phyloP scores from a whole-genome alignment of 495 filamentous ascomycete species.

The Neurospora discreta region DNA sequence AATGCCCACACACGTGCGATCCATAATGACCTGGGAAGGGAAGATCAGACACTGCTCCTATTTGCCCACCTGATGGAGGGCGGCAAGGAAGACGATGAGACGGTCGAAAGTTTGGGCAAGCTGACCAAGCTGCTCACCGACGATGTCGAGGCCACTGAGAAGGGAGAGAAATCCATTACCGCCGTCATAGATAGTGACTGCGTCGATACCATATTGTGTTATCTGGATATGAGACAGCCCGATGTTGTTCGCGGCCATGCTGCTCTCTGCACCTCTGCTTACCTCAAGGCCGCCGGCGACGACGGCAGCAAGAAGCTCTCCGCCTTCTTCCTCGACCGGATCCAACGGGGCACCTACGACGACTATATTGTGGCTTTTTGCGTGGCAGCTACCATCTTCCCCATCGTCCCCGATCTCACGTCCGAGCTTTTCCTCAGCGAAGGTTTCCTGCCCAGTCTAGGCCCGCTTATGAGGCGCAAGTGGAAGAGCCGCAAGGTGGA shows the following conservation, averaged over 20 bases:
- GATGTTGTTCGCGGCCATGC: conserved; percentile 60
- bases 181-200: conserved; percentile 62
- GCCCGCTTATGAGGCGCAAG: conserved; percentile 59
- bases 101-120: conserved; percentile 32
- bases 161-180: conserved; percentile 39
- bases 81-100: conserved; percentile 44
- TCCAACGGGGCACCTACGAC: conserved; percentile 41
- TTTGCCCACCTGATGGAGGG: conserved; percentile 45
- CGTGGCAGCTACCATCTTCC: conserved; percentile 76
- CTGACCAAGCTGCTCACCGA: conserved; percentile 42
- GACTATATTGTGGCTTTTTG: conserved; percentile 72
- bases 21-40: conserved; percentile 7
- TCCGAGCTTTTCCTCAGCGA: conserved; percentile 72
- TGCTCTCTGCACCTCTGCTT: conserved; percentile 63
- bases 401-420: conserved; percentile 59
- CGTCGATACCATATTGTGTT: conserved; percentile 67
- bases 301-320: conserved; percentile 52
- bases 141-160: conserved; percentile 25
- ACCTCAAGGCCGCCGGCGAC: conserved; percentile 63
- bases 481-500: conserved; percentile 70
- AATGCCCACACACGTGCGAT: conserved; percentile 1
- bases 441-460: conserved; percentile 61
- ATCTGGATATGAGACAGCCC: conserved; percentile 64
- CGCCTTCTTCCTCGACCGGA: conserved; percentile 48
- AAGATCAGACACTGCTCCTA: conserved; percentile 40